Percentiles rank a stretch among this genome's conserved stretches.
phyloP scores from a whole-genome alignment of 2,329 filamentous ascomycete species.

The Ophiostoma pallidulum region DNA sequence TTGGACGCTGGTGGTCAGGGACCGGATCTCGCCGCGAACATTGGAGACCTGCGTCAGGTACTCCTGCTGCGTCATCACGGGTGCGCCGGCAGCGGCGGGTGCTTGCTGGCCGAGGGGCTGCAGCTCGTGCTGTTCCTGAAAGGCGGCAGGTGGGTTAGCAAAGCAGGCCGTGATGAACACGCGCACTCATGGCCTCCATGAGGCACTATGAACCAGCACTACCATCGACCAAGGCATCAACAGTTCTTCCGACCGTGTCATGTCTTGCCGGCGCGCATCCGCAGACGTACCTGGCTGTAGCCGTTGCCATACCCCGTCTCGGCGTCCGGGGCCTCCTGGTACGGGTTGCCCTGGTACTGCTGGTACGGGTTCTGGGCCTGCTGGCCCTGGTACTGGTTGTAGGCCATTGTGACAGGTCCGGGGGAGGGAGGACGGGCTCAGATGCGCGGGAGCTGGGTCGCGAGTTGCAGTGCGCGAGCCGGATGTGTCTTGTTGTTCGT shows the following conservation, averaged over 20 bases:
- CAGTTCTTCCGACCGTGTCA: neutral
- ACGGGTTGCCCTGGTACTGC: conserved; percentile 46
- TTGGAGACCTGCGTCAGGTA: conserved; percentile 59
- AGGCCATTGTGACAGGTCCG: conserved; percentile 42
- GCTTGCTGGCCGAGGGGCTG: conserved; percentile 28
- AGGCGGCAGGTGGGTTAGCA: neutral
- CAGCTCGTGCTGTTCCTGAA: conserved; percentile 44
- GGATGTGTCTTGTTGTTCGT: neutral
- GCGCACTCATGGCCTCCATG: too few species aligned
- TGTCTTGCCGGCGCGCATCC: neutral
- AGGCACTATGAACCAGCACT: neutral
- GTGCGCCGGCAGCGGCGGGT: conserved; percentile 15
- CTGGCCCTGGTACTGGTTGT: conserved; percentile 42
- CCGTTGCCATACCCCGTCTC: conserved; percentile 37
- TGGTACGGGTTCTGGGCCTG: conserved; percentile 12
- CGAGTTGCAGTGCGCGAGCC: neutral
- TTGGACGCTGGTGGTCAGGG: conserved; percentile 56
- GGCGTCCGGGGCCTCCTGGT: conserved; percentile 42
- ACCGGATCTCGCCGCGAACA: conserved; percentile 58
- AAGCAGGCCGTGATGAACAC: too few species aligned
- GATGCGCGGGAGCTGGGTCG: neutral
- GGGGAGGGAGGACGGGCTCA: neutral
- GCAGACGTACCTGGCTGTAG: conserved; percentile 19
- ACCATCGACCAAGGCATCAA: too few species aligned
- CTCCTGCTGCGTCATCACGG: conserved; percentile 50